Evolutionary conservation across 768 basidiomycete species (phyloP).

Genomic region (Naganishia friedmannii): DNA sequence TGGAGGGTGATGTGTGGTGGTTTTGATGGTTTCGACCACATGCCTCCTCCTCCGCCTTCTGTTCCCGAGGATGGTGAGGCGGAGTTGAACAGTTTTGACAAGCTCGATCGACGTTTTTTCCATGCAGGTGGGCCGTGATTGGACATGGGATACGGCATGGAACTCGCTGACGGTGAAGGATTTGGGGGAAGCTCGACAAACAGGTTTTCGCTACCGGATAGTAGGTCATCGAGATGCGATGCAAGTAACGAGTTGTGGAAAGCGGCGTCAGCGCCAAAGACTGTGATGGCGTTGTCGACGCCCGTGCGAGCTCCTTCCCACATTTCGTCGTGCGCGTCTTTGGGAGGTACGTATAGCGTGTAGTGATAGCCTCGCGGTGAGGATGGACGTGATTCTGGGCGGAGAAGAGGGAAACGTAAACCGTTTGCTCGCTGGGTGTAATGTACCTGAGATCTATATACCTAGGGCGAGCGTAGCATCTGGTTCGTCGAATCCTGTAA

Average conservation of each 20-base stretch:
- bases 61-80: conserved; percentile 18
- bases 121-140: conserved; percentile 44
- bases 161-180: conserved; percentile 39
- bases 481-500: conserved; percentile 93
- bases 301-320: conserved; percentile 89
- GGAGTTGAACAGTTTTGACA: conserved; percentile 57
- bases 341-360: conserved; percentile 76
- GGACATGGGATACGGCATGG: conserved; percentile 37
- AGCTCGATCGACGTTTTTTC: conserved; percentile 58
- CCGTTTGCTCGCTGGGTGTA: background rate
- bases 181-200: conserved; percentile 55
- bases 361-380: conserved; percentile 75
- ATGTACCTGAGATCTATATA: conserved; percentile 47
- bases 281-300: conserved; percentile 61
- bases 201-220: conserved; percentile 53
- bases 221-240: conserved; percentile 61
- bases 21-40: conserved; percentile 22
- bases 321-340: conserved; percentile 70
- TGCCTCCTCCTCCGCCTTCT: background rate
- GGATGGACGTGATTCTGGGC: conserved; percentile 64
- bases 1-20: conserved; percentile 48
- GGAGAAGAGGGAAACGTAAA: background rate
- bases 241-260: conserved; percentile 41
- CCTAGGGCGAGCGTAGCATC: conserved; percentile 83
- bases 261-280: conserved; percentile 74